Evolutionary conservation across 257 asterid genomes (phyloP).

Genomic region (Anisodus acutangulus): DNA sequence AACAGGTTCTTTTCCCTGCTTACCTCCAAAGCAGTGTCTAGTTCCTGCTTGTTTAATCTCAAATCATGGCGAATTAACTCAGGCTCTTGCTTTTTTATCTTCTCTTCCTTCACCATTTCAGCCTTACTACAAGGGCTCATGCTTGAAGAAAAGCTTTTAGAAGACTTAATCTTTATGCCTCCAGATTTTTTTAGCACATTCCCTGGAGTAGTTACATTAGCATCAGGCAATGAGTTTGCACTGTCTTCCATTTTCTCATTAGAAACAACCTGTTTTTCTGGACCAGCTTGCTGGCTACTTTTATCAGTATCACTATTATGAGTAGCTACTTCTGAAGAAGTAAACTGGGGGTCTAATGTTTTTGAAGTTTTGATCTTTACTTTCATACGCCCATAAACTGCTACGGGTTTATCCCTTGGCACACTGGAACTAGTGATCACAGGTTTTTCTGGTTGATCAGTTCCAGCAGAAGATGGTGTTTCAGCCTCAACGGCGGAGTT

Average conservation of each 20-base stretch:
- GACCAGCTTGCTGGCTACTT: conserved; percentile 60
- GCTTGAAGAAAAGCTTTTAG: conserved; percentile 74
- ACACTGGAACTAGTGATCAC: conserved; percentile 40
- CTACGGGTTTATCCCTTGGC: conserved; percentile 55
- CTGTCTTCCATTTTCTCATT: conserved; percentile 80
- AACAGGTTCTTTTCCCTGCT: not conserved
- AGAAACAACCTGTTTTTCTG: conserved; percentile 57
- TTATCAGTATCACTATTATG: conserved; percentile 78
- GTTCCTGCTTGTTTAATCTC: conserved; percentile 67
- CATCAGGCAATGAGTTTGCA: conserved; percentile 80
- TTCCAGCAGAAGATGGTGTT: conserved; percentile 53
- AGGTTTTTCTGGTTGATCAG: conserved; percentile 49
- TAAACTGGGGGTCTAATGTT: conserved; percentile 59
- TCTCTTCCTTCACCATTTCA: conserved; percentile 66
- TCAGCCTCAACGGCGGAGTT: conserved; percentile 75
- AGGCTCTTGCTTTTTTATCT: conserved; percentile 58
- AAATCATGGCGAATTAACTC: conserved; percentile 49
- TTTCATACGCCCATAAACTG: conserved; percentile 81
- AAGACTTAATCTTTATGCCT: conserved; percentile 76
- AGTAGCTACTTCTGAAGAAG: conserved; percentile 61
- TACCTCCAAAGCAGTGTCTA: conserved; percentile 85
- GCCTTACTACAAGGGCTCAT: conserved; percentile 85
- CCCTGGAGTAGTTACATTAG: conserved; percentile 50
- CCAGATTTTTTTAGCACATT: conserved; percentile 55
- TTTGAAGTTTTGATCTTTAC: conserved; percentile 85